These are phyloP conservation scores for Phialemoniopsis sp. DNA, from an alignment of 2,329 filamentous ascomycete species.

Conservation along the genomic window DNA sequence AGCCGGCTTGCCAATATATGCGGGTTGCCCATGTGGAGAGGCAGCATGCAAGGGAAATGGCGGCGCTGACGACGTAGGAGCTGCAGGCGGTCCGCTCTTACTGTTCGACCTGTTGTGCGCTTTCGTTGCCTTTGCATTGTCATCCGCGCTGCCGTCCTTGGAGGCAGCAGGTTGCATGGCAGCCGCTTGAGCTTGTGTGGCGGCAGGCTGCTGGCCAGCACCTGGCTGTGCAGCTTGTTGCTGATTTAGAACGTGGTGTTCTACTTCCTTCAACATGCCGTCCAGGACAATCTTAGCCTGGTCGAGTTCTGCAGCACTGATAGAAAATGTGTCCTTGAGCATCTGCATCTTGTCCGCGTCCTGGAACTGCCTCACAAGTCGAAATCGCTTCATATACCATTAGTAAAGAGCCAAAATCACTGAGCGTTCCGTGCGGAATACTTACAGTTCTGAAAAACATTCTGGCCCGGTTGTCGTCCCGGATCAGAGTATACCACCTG, in stretches of 20 bases:
- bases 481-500: constrained; percentile 43
- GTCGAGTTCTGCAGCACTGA: constrained; percentile 47
- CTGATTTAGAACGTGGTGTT: constrained; percentile 15
- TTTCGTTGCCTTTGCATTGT: constrained; percentile 45
- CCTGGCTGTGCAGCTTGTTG: constrained; percentile 14
- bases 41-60: constrained; percentile 51
- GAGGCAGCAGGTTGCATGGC: constrained; percentile 23
- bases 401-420: neutral
- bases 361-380: constrained; percentile 48
- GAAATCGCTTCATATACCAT: constrained; percentile 36
- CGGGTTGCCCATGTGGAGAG: constrained; percentile 57
- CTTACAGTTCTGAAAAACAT: constrained; percentile 51
- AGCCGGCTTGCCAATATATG: constrained; percentile 46
- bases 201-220: constrained; percentile 23
- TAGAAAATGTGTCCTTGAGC: constrained; percentile 45
- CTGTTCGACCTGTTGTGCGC: constrained; percentile 37
- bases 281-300: constrained; percentile 41
- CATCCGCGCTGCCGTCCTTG: constrained; percentile 45
- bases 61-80: constrained; percentile 53
- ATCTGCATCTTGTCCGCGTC: constrained; percentile 41
- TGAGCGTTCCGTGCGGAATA: constrained; percentile 5
- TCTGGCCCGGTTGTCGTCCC: constrained; percentile 44
- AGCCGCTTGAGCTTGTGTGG: constrained; percentile 5
- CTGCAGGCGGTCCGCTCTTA: constrained; percentile 46
- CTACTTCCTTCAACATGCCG: constrained; percentile 44